Evolutionary conservation across 1,284 basidiomycete species (phyloP).

Genomic region (Trametes polyzona): DNA sequence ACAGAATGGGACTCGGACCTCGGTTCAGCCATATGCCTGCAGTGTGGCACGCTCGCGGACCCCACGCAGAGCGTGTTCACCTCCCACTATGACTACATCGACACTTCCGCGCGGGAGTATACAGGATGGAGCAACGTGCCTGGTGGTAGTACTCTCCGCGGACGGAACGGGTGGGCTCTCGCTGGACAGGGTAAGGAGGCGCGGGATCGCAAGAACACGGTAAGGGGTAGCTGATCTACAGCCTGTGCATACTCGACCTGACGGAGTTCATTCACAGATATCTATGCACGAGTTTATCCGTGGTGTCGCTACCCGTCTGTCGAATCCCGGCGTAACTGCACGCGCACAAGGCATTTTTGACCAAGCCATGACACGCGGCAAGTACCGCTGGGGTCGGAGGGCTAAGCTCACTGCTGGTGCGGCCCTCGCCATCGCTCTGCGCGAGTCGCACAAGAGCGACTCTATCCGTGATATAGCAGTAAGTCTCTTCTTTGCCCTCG

Average conservation of each 20-base stretch:
- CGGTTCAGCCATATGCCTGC: conserved; percentile 63
- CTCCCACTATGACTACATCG: conserved; percentile 41
- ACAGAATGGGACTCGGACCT: conserved; percentile 59
- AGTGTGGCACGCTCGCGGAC: conserved; percentile 68
- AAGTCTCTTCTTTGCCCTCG: conserved; percentile 26
- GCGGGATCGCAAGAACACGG: conserved; percentile 60
- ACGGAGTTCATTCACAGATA: conserved; percentile 43
- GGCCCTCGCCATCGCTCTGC: conserved; percentile 65
- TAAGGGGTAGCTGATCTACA: too few relatives aligned
- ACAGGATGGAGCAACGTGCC: conserved; percentile 33
- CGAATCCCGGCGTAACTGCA: conserved; percentile 55
- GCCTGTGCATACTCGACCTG: too few relatives aligned
- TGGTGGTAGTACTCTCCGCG: conserved; percentile 46
- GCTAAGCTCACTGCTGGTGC: conserved; percentile 70
- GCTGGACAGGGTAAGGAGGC: conserved; percentile 65
- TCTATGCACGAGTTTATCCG: conserved; percentile 64
- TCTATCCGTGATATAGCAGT: conserved; percentile 68
- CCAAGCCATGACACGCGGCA: conserved; percentile 58
- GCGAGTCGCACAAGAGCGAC: conserved; percentile 68
- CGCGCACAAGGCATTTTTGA: conserved; percentile 69
- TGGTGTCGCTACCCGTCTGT: conserved; percentile 58
- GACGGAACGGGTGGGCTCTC: conserved; percentile 55
- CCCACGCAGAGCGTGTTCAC: conserved; percentile 61
- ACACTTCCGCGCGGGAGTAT: conserved; percentile 36
- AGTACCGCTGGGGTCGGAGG: conserved; percentile 69